phyloP scores from a whole-genome alignment of 2,329 filamentous ascomycete species.

The Aspergillus sp. region DNA sequence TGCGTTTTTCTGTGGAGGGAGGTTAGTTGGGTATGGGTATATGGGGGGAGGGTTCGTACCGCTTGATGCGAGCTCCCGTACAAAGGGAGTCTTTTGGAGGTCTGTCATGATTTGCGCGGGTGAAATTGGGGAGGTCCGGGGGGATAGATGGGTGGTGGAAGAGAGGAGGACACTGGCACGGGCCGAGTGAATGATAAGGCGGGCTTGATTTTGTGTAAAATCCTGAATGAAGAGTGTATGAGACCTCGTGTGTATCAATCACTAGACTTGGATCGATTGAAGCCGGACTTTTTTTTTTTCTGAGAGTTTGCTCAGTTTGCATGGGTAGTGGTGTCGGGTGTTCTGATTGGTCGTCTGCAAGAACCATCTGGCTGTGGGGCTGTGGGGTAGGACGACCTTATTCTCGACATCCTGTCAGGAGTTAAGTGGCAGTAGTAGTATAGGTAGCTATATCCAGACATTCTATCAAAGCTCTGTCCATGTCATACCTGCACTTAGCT shows the following conservation, averaged over 20 bases:
- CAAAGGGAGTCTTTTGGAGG: constrained; percentile 63
- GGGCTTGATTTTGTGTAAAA: neutral
- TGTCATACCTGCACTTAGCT: no score
- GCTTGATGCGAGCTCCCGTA: constrained; percentile 80
- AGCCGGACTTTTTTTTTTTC: constrained; percentile 1
- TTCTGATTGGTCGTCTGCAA: no score
- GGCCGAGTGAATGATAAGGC: no score
- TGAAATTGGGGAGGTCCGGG: constrained; percentile 8
- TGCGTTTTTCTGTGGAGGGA: constrained; percentile 65
- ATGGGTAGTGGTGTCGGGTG: neutral
- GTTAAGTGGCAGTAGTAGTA: no score
- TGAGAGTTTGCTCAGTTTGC: constrained; percentile 16
- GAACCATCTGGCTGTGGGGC: no score
- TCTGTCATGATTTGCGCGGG: constrained; percentile 29
- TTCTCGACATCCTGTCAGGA: no score
- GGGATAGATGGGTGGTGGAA: neutral
- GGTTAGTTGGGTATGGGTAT: constrained; percentile 7
- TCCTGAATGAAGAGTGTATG: no score
- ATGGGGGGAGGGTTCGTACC: constrained; percentile 53
- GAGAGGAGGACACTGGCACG: neutral
- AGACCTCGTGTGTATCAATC: neutral
- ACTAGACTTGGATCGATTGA: neutral
- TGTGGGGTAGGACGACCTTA: no score
- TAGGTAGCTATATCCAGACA: no score
- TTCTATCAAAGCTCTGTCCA: no score